These are phyloP conservation scores for Mucor piriformis DNA, from an alignment of 371 early-diverging fungal genomes.

Conservation along the genomic window DNA sequence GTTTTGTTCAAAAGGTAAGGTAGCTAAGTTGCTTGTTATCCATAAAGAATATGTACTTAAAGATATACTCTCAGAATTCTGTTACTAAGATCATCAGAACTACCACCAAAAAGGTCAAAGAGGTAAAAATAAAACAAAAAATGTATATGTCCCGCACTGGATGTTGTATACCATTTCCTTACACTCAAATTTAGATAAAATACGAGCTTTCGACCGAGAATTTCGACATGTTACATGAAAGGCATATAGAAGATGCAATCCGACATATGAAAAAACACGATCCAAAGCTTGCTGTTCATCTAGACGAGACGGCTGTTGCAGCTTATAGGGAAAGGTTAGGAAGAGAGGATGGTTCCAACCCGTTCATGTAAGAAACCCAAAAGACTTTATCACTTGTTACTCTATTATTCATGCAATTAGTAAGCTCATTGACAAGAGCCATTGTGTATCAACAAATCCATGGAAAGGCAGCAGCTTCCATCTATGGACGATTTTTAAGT, in stretches of 20 bases:
- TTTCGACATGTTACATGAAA: background rate
- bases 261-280: slow-evolving; percentile 36
- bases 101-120: too few species aligned
- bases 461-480: slow-evolving; percentile 54
- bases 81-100: too few species aligned
- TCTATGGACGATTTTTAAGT: slow-evolving; percentile 40
- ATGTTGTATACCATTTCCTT: too few species aligned
- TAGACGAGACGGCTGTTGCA: slow-evolving; percentile 18
- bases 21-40: too few species aligned
- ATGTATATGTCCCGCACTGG: background rate
- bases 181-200: background rate
- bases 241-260: slow-evolving; percentile 23
- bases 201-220: background rate
- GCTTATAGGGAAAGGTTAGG: slow-evolving; percentile 17
- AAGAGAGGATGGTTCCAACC: slow-evolving; percentile 15
- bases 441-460: slow-evolving; percentile 62
- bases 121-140: background rate
- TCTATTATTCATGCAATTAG: background rate
- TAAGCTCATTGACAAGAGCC: slow-evolving; percentile 35
- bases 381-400: background rate
- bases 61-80: too few species aligned
- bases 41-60: too few species aligned
- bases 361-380: slow-evolving; percentile 30
- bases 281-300: slow-evolving; percentile 32
- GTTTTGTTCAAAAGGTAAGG: background rate